Evolutionary conservation across 345 rosid species (phyloP).

Genomic region (Euclidium syriacum): DNA sequence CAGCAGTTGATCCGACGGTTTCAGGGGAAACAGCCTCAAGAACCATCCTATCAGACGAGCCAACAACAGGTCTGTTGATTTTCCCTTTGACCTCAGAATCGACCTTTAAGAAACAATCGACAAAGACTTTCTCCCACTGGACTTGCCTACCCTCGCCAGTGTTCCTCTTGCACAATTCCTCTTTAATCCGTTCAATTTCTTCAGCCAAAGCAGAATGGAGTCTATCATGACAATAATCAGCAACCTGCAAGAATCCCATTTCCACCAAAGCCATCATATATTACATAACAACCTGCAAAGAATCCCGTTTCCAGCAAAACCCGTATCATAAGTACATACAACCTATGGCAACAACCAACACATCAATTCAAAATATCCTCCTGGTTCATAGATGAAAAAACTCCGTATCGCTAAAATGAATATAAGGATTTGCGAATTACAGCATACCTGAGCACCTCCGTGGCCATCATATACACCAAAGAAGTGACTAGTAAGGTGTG

Average conservation of each 20-base stretch:
- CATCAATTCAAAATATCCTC: not conserved
- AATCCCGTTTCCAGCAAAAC: slow-evolving; percentile 28
- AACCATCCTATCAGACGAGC: slow-evolving; percentile 33
- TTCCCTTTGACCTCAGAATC: slow-evolving; percentile 76
- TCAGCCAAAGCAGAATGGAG: slow-evolving; percentile 73
- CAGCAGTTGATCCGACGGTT: slow-evolving; percentile 94
- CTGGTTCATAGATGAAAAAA: not conserved
- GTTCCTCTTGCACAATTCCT: slow-evolving; percentile 37
- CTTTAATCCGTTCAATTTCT: slow-evolving; percentile 48
- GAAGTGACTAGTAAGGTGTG: slow-evolving; percentile 75
- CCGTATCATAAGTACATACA: slow-evolving; percentile 25
- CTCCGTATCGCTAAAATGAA: slow-evolving; percentile 3
- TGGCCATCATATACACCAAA: slow-evolving; percentile 97
- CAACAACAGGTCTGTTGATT: slow-evolving; percentile 35
- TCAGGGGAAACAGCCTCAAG: slow-evolving; percentile 66
- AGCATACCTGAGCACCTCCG: slow-evolving; percentile 83
- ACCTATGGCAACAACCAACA: slow-evolving; percentile 14
- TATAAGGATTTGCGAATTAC: not conserved
- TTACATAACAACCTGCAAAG: slow-evolving; percentile 27
- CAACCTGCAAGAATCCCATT: slow-evolving; percentile 64
- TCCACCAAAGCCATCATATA: slow-evolving; percentile 34
- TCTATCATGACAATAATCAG: slow-evolving; percentile 74
- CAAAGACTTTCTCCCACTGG: slow-evolving; percentile 75
- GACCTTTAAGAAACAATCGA: slow-evolving; percentile 66
- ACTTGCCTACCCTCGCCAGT: slow-evolving; percentile 42